Evolutionary conservation across 2,329 filamentous ascomycete genomes (phyloP).

Genomic region (Aspergillus tubingensis): DNA sequence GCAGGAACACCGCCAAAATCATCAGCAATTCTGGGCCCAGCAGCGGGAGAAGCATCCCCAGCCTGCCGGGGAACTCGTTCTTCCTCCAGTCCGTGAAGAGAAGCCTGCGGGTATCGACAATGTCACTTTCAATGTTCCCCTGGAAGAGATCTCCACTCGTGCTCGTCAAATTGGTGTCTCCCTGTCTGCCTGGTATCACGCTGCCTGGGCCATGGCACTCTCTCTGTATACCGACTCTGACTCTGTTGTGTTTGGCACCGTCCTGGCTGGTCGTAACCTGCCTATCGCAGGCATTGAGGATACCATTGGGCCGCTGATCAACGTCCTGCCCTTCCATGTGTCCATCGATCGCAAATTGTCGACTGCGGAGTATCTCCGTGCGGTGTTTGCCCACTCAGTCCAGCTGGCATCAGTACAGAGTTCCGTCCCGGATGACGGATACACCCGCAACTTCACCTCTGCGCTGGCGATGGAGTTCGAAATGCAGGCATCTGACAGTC

Average conservation of each 20-base stretch:
- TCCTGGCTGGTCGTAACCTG: constrained; percentile 12
- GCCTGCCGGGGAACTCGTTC: neutral
- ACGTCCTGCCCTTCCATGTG: constrained; percentile 30
- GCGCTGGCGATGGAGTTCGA: constrained; percentile 9
- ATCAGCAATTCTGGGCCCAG: constrained; percentile 4
- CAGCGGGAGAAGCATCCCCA: neutral
- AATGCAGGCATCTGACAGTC: neutral
- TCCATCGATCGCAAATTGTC: constrained; percentile 10
- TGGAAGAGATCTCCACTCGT: neutral
- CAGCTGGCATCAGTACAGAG: constrained; percentile 5
- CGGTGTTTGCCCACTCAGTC: neutral
- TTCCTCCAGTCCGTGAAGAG: neutral
- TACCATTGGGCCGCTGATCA: constrained; percentile 40
- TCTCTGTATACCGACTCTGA: neutral
- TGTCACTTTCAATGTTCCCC: neutral
- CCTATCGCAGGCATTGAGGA: constrained; percentile 17
- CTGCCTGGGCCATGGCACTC: constrained; percentile 13
- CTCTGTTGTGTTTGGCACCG: constrained; percentile 9
- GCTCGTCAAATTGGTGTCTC: constrained; percentile 3
- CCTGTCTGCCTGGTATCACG: neutral
- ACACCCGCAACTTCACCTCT: constrained; percentile 3
- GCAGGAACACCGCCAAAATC: neutral
- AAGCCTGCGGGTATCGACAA: neutral
- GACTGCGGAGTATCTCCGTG: neutral
- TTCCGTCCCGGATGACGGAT: constrained; percentile 2